Evolutionary conservation across 2,329 filamentous ascomycete species (phyloP).

Genomic region (Tolypocladium ophioglossoides): DNA sequence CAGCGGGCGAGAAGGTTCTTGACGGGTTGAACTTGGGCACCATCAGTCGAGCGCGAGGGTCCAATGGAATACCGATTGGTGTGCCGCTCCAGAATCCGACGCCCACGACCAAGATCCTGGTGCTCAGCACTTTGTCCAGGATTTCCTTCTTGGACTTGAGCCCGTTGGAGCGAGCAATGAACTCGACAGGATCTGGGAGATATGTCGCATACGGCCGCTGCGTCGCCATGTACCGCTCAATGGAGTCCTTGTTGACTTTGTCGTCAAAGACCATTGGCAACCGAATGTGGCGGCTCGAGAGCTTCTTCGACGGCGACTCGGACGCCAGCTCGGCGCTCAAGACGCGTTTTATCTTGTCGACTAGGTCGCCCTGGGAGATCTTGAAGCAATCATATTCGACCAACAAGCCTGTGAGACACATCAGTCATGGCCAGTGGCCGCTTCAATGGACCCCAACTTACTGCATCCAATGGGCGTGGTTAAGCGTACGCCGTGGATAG

Average conservation of each 20-base stretch:
- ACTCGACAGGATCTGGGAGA: slow-evolving; percentile 48
- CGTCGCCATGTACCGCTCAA: slow-evolving; percentile 45
- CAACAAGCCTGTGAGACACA: neutral
- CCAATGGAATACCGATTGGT: slow-evolving; percentile 11
- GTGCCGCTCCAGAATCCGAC: slow-evolving; percentile 18
- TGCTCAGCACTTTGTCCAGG: slow-evolving; percentile 20
- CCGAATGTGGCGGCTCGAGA: neutral
- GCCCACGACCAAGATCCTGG: slow-evolving; percentile 16
- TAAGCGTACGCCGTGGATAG: neutral
- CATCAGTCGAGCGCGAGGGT: slow-evolving; percentile 10
- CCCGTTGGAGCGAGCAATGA: slow-evolving; percentile 27
- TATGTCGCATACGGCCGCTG: slow-evolving; percentile 48
- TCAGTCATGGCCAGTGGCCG: neutral
- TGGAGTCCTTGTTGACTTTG: neutral
- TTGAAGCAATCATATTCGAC: slow-evolving; percentile 1
- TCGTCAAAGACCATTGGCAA: slow-evolving; percentile 2
- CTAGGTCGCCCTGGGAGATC: neutral
- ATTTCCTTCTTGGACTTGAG: slow-evolving; percentile 19
- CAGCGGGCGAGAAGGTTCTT: neutral
- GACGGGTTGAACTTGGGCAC: slow-evolving; percentile 16
- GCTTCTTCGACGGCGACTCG: neutral
- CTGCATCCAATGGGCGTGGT: slow-evolving; percentile 1
- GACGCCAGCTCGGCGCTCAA: neutral
- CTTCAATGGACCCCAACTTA: neutral
- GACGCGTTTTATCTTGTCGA: neutral